A percentile compares a stretch with the other conserved stretches of the same genome.
Evolutionary conservation across 495 filamentous ascomycete species (phyloP).

Genomic region (Neurospora sp.): DNA sequence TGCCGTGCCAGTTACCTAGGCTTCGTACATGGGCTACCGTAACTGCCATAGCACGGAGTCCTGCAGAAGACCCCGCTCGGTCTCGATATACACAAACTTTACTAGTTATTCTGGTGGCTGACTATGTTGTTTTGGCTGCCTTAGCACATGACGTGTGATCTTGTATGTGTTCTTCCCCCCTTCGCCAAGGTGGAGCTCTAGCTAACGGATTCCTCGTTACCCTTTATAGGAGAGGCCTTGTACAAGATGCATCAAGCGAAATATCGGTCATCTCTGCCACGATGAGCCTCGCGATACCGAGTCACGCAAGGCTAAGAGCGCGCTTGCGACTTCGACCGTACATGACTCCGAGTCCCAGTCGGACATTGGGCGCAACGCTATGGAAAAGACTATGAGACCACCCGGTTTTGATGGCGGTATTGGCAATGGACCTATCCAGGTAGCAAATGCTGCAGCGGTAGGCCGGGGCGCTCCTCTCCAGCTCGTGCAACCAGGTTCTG

Average conservation of each 20-base stretch:
- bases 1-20: background rate
- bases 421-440: conserved; percentile 26
- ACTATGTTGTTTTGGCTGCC: conserved; percentile 18
- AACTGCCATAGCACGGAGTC: background rate
- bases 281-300: conserved; percentile 82
- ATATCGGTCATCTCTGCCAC: conserved; percentile 97
- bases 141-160: conserved; percentile 99
- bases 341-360: conserved; percentile 40
- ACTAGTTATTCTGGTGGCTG: conserved; percentile 18
- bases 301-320: conserved; percentile 57
- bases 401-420: conserved; percentile 29
- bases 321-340: conserved; percentile 49
- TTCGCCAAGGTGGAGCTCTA: conserved; percentile 5
- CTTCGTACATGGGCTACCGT: background rate
- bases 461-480: conserved; percentile 37
- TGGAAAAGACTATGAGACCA: conserved; percentile 35
- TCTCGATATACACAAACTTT: background rate
- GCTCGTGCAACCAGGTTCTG: conserved; percentile 46
- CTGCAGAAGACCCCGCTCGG: conserved; percentile 1
- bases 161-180: conserved; percentile 61
- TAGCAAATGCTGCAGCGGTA: conserved; percentile 30
- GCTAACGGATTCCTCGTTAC: conserved; percentile 6
- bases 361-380: conserved; percentile 32
- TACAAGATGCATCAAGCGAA: conserved; percentile 95
- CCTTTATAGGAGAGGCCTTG: conserved; percentile 76